Evolutionary conservation across 2,329 filamentous ascomycete genomes (phyloP).

Genomic region (Diaporthe citriasiana): DNA sequence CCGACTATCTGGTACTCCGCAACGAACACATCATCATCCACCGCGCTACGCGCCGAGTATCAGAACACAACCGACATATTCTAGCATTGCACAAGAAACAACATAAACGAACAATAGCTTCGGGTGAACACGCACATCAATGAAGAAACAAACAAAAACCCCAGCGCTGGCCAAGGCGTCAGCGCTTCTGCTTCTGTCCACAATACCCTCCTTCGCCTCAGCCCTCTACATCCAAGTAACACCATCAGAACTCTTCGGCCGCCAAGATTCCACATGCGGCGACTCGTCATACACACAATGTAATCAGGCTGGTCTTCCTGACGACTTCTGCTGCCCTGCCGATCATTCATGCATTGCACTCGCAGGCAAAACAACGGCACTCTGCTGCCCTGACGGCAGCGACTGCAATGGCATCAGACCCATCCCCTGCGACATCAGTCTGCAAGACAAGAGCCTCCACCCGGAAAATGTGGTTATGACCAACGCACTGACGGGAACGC

Average conservation of each 20-base stretch:
- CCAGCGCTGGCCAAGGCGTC: conserved; percentile 32
- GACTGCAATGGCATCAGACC: conserved; percentile 73
- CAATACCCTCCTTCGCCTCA: conserved; percentile 38
- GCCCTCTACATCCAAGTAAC: conserved; percentile 37
- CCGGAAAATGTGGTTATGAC: conserved; percentile 76
- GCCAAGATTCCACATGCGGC: conserved; percentile 39
- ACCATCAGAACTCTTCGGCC: conserved; percentile 35
- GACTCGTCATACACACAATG: conserved; percentile 63
- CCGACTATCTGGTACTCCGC: conserved; percentile 26
- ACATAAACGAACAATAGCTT: background rate
- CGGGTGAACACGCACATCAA: conserved; percentile 26
- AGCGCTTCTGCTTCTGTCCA: conserved; percentile 35
- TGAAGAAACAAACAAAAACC: conserved; percentile 29
- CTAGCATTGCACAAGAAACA: conserved; percentile 29
- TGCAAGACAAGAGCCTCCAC: conserved; percentile 71
- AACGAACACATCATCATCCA: conserved; percentile 34
- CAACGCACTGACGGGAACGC: conserved; percentile 67
- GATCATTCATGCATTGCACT: conserved; percentile 70
- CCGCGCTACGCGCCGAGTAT: conserved; percentile 37
- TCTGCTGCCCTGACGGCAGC: conserved; percentile 76
- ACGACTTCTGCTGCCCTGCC: conserved; percentile 76
- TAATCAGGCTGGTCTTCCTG: conserved; percentile 65
- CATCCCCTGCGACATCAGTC: conserved; percentile 73
- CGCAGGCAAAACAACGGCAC: conserved; percentile 74
- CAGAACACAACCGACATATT: conserved; percentile 28